These are phyloP conservation scores for Teratosphaeria zuluensis DNA, from an alignment of 2,329 filamentous ascomycete species.

Conservation along the genomic window DNA sequence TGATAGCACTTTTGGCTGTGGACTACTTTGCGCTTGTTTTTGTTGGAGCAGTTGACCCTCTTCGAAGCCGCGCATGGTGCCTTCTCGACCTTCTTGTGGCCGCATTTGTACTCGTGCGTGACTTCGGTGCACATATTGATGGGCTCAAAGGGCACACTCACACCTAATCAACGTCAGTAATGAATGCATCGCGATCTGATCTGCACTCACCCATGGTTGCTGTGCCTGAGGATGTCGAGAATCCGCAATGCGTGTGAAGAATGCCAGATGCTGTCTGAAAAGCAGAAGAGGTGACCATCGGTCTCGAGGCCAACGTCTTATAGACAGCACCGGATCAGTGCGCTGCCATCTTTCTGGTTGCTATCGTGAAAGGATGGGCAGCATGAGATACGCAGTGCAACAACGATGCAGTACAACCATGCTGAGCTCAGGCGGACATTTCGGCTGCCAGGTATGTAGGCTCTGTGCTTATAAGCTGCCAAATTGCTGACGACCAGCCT, in stretches of 20 bases:
- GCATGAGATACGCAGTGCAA: neutral
- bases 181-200: neutral
- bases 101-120: conserved; percentile 38
- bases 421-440: neutral
- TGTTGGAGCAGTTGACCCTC: conserved; percentile 30
- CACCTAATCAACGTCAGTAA: neutral
- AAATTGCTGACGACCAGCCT: neutral
- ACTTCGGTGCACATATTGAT: conserved; percentile 37
- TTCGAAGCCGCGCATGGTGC: conserved; percentile 39
- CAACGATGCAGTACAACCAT: neutral
- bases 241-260: neutral
- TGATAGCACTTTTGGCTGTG: conserved; percentile 39
- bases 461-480: neutral
- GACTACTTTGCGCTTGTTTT: conserved; percentile 35
- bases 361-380: neutral
- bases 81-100: conserved; percentile 34
- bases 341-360: neutral
- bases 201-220: neutral
- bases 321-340: neutral
- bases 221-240: neutral
- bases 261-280: neutral
- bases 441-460: neutral
- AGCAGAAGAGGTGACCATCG: neutral
- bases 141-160: neutral
- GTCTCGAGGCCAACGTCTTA: neutral